phyloP scores from a whole-genome alignment of 495 filamentous ascomycete species.

The Aspergillus cristatus region DNA sequence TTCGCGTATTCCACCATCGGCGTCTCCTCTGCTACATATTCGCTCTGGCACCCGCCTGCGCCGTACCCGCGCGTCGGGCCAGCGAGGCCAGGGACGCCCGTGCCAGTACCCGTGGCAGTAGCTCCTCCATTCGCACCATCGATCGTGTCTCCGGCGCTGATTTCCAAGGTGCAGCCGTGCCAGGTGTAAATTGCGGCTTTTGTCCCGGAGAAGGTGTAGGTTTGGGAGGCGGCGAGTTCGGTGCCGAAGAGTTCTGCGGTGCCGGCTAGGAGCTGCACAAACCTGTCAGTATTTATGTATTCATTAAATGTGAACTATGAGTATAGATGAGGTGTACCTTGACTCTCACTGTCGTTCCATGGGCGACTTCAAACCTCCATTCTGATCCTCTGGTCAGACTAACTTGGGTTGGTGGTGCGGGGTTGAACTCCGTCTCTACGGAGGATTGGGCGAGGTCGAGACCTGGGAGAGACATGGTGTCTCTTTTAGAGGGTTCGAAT shows the following conservation, averaged over 20 bases:
- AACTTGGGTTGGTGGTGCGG: slow-evolving; percentile 36
- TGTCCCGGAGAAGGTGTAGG: slow-evolving; percentile 72
- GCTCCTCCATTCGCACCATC: slow-evolving; percentile 7
- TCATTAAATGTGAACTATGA: too few species aligned
- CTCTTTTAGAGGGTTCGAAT: neutral
- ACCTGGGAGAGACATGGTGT: slow-evolving; percentile 40
- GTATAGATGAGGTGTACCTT: slow-evolving; percentile 39
- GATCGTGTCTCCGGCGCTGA: slow-evolving; percentile 45
- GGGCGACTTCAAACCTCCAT: slow-evolving; percentile 87
- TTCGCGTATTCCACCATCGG: slow-evolving; percentile 77
- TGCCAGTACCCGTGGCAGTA: slow-evolving; percentile 5
- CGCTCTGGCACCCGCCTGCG: slow-evolving; percentile 50
- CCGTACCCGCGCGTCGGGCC: slow-evolving; percentile 21
- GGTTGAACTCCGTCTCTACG: slow-evolving; percentile 27
- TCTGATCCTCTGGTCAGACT: slow-evolving; percentile 48
- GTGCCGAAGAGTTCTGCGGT: slow-evolving; percentile 94
- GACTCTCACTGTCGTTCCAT: slow-evolving; percentile 50
- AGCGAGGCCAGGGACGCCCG: too few species aligned
- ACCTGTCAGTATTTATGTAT: slow-evolving; percentile 3
- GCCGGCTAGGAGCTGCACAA: slow-evolving; percentile 56
- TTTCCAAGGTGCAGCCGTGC: slow-evolving; percentile 78
- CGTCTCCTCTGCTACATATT: slow-evolving; percentile 77
- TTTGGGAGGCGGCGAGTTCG: slow-evolving; percentile 72
- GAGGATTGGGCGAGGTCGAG: slow-evolving; percentile 37
- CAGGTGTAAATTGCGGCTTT: slow-evolving; percentile 87